A percentile compares a stretch with the other conserved stretches of the same genome.
phyloP scores from a whole-genome alignment of 2,329 filamentous ascomycete species.

The Penicillium janthinellum region DNA sequence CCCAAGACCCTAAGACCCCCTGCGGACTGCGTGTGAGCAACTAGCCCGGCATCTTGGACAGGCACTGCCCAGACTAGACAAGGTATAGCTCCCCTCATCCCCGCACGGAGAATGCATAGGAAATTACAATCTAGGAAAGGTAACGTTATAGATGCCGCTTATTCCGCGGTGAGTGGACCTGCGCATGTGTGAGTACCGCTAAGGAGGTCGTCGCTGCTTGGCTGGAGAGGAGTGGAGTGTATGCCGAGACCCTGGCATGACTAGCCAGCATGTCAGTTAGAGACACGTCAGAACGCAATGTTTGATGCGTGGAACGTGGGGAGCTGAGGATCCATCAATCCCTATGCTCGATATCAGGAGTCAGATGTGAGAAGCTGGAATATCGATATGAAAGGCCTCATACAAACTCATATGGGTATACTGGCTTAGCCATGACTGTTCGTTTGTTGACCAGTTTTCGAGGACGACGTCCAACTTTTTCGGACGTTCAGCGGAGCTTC shows the following conservation, averaged over 20 bases:
- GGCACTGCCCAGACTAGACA: constrained; percentile 6
- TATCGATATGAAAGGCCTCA: neutral
- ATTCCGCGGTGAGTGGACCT: constrained; percentile 1
- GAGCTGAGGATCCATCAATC: neutral
- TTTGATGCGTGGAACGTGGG: neutral
- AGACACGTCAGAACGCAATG: neutral
- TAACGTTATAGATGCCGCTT: constrained; percentile 1
- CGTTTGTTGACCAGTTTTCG: neutral
- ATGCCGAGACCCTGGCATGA: constrained; percentile 13
- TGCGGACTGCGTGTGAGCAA: constrained; percentile 4
- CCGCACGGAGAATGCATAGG: constrained; percentile 17
- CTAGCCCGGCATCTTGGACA: constrained; percentile 8
- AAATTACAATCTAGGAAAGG: constrained; percentile 5
- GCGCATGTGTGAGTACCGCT: constrained; percentile 5
- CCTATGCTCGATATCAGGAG: neutral
- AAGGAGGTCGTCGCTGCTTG: constrained; percentile 11
- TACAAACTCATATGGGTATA: neutral
- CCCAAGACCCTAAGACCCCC: constrained; percentile 11
- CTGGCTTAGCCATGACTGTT: neutral
- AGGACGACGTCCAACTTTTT: constrained; percentile 5
- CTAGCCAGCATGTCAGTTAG: neutral
- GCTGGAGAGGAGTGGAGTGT: constrained; percentile 10
- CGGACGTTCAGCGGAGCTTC: constrained; percentile 8
- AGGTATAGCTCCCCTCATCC: constrained; percentile 15
- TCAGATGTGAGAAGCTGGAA: neutral